These are phyloP conservation scores for Vishniacozyma victoriae DNA, from an alignment of 768 basidiomycete species.

Conservation along the genomic window DNA sequence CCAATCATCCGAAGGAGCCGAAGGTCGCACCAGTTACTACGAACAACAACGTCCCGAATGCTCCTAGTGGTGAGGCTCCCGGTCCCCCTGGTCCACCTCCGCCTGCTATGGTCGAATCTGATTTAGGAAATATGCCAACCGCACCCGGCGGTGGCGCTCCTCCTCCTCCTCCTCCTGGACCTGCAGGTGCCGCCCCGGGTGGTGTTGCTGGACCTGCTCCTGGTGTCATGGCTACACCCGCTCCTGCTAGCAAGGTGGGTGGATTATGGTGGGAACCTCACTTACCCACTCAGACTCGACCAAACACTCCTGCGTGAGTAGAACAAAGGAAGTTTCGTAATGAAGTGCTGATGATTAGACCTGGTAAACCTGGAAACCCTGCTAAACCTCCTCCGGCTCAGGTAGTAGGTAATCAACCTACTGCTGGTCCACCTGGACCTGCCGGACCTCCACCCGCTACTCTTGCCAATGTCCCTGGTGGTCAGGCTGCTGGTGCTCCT, in stretches of 20 bases:
- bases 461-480: constrained; percentile 8
- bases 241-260: not conserved
- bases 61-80: not conserved
- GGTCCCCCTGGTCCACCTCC: no score
- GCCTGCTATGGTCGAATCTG: not conserved
- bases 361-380: no score
- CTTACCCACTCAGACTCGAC: no score
- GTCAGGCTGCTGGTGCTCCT: not conserved
- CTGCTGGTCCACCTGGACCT: not conserved
- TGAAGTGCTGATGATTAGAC: no score
- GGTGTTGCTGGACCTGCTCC: not conserved
- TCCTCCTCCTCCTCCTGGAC: constrained; percentile 1
- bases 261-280: no score
- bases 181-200: constrained; percentile 3
- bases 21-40: not conserved
- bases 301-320: no score
- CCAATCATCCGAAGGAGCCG: constrained; percentile 15
- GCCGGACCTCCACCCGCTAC: constrained; percentile 8
- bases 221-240: not conserved
- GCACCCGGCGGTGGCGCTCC: not conserved
- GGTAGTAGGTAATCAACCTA: no score
- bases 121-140: constrained; percentile 1
- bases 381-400: no score
- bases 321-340: no score
- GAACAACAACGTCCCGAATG: not conserved